Conservation (phyloP, 352 stramenopile genomes). For the Phytophthora fragariae region DNA sequence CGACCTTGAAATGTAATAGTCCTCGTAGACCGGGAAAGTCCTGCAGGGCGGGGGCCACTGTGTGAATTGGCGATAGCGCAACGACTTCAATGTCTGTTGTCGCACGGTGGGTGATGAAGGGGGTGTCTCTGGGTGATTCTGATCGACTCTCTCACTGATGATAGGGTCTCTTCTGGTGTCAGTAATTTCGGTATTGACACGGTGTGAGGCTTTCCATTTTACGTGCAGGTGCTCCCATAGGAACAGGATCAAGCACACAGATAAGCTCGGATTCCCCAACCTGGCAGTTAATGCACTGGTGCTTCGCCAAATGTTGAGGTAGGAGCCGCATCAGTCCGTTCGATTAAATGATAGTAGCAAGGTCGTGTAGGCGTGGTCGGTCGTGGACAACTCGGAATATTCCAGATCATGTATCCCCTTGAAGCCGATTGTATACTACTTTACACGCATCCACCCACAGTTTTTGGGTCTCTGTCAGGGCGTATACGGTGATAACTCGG, state of each 20-base stretch:
- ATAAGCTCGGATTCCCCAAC: too few relatives aligned
- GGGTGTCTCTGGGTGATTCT: not conserved
- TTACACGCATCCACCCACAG: not conserved
- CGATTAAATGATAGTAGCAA: constrained; percentile 2
- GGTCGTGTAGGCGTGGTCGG: constrained; percentile 7
- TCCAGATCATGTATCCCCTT: not conserved
- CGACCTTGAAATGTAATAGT: too few relatives aligned
- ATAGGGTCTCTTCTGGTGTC: not conserved
- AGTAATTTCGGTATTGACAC: not conserved
- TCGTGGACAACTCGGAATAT: constrained; percentile 6
- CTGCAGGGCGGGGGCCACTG: too few relatives aligned
- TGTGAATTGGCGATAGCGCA: too few relatives aligned
- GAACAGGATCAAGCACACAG: not conserved
- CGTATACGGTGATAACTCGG: constrained; percentile 1
- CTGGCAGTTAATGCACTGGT: constrained; percentile 2
- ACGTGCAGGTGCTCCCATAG: not conserved
- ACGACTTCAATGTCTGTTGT: too few relatives aligned
- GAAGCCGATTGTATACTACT: not conserved
- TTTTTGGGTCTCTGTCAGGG: constrained; percentile 3
- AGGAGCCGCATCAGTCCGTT: not conserved
- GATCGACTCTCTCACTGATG: not conserved
- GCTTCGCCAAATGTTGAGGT: not conserved
- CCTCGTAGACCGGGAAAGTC: too few relatives aligned
- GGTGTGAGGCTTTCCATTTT: too few relatives aligned
- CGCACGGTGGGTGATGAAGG: not conserved